Evolutionary conservation across 225 moss, liverwort and hornwort species (phyloP).

Genomic region (Neckera pumila): DNA sequence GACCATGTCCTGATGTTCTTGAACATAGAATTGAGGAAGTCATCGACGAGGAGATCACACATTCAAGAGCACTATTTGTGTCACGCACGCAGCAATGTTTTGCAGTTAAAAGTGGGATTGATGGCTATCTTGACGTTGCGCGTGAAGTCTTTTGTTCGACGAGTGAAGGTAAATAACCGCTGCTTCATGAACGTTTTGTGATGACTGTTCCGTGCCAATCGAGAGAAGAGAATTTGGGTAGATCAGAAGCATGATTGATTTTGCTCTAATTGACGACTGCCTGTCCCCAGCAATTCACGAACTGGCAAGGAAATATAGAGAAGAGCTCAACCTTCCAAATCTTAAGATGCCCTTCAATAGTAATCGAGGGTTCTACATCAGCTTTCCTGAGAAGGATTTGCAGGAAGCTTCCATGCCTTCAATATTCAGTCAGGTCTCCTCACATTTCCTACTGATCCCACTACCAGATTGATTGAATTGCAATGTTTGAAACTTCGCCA

Average conservation of each 20-base stretch:
- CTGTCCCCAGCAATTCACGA: conserved; percentile 60
- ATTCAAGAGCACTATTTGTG: conserved; percentile 59
- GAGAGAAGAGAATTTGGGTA: not conserved
- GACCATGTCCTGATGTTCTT: conserved; percentile 1
- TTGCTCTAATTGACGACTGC: not conserved
- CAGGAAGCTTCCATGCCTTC: conserved; percentile 39
- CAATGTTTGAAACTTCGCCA: not conserved
- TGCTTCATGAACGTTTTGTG: not conserved
- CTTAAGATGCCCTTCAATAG: conserved; percentile 74
- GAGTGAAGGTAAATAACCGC: conserved; percentile 60
- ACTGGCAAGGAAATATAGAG: conserved; percentile 66
- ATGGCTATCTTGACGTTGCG: conserved; percentile 81
- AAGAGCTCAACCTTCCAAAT: conserved; percentile 68
- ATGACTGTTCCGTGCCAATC: not conserved
- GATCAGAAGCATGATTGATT: not conserved
- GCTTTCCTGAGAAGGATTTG: conserved; percentile 58
- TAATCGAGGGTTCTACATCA: conserved; percentile 76
- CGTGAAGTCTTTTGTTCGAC: conserved; percentile 74
- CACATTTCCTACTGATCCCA: not conserved
- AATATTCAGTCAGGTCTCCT: conserved; percentile 58
- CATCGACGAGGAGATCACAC: conserved; percentile 54
- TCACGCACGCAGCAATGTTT: conserved; percentile 85
- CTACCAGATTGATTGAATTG: not conserved
- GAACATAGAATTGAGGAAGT: conserved; percentile 62
- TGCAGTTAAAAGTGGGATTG: conserved; percentile 73